Evolutionary conservation across 352 stramenopile genomes (phyloP), one percentile per base, ranked within the genome.

Genomic region (Globisporangium abappressorium): DNA sequence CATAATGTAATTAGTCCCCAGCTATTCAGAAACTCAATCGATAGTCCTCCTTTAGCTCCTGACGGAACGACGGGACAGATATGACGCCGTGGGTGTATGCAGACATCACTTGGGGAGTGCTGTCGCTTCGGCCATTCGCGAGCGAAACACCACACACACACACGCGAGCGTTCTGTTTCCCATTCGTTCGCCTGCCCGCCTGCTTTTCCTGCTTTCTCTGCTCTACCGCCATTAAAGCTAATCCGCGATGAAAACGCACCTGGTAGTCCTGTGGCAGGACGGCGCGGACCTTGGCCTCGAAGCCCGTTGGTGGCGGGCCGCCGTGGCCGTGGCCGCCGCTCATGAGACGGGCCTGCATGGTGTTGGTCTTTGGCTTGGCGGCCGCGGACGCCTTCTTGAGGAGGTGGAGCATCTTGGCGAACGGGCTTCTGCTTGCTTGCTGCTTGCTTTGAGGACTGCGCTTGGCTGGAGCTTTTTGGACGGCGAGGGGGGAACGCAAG

Each of bases 201-300:
- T 58, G 8, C 26, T 33, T 15, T 62, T 11, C 5, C 12, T 20
- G n/a, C 12, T 24, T 43, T 36, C 18, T 43, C 55, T 36, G 1
- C 1, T 2, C 30, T 60, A 20, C 20, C n/a, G 56, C 9, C 38
- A 20, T 47, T 7, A n/a, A 57, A 15, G 14, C 49, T 20, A 46
- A 49, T 58, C 24, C 49, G 7, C 4, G 43, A n/a, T 28, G 26
- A 49, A 1, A 1, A 66, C 80, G 70, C 78, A 95, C 88, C 75
- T 95, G 84, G 80, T 95, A 91, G 77, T 95, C 85, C 69, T 95
- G 62, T 46, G 88, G 88, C 68, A 95, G 79, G 65, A 91, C 85
- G 55, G 83, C 79, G 81, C 88, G 88, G 71, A 95, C 87, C 74
- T 92, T 91, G 66, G 86, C 88, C 80, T 95, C 88, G 30, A 95